Percentiles rank a stretch among this genome's conserved stretches.
phyloP scores from a whole-genome alignment of 176 grass and related monocot genomes.

The Triticum dicoccoides region DNA sequence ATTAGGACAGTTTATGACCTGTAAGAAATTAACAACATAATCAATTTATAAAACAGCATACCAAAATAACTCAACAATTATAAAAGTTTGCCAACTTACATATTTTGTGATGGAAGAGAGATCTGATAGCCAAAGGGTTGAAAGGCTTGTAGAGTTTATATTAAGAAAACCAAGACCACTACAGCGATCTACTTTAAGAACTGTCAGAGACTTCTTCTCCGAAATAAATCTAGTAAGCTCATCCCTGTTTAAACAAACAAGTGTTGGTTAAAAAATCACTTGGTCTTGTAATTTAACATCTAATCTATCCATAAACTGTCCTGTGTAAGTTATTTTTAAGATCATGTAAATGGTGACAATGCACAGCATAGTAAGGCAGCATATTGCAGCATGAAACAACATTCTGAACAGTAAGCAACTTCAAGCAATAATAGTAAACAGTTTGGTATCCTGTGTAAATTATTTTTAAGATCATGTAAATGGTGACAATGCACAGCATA shows the following conservation, averaged over 20 bases:
- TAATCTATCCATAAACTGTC: neutral
- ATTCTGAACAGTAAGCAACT: neutral
- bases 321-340: neutral
- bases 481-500: neutral
- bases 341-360: neutral
- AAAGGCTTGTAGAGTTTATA: slow-evolving; percentile 63
- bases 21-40: slow-evolving; percentile 20
- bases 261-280: neutral
- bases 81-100: slow-evolving; percentile 28
- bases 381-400: slow-evolving; percentile 11
- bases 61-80: neutral
- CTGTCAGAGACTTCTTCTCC: slow-evolving; percentile 60
- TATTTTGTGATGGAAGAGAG: slow-evolving; percentile 65
- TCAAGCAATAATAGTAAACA: neutral
- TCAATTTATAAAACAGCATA: slow-evolving; percentile 22
- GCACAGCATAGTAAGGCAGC: neutral
- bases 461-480: neutral
- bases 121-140: slow-evolving; percentile 69
- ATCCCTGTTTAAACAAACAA: slow-evolving; percentile 42
- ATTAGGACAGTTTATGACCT: slow-evolving; percentile 89
- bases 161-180: slow-evolving; percentile 71
- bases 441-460: neutral
- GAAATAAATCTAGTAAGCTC: slow-evolving; percentile 69
- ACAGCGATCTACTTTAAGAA: slow-evolving; percentile 70
- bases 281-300: neutral